Evolutionary conservation across 2,329 filamentous ascomycete species (phyloP).

Genomic region (Apiospora saccharicola): DNA sequence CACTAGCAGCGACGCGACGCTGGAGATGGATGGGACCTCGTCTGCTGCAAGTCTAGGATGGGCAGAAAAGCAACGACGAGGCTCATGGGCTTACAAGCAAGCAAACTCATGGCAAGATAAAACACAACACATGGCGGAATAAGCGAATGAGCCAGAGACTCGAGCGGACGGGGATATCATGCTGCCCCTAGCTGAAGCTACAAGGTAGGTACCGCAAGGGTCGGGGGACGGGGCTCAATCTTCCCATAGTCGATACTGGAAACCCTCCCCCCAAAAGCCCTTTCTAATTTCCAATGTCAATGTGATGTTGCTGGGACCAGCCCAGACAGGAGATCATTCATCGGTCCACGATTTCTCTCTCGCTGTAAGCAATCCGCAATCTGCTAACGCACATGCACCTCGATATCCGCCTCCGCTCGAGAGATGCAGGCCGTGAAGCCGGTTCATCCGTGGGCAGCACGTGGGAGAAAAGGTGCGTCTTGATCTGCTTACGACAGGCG

Average conservation of each 20-base stretch:
- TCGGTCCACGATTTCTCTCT: background rate
- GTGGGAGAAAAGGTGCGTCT: conserved; percentile 8
- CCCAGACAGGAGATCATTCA: conserved; percentile 1
- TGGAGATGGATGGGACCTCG: background rate
- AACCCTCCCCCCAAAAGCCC: background rate
- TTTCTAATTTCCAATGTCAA: background rate
- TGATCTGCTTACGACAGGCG: conserved; percentile 10
- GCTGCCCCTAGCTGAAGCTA: background rate
- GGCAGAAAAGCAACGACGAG: conserved; percentile 9
- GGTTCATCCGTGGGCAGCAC: conserved; percentile 8
- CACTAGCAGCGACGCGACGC: background rate
- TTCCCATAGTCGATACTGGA: background rate
- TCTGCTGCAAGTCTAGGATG: background rate
- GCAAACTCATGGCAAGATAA: conserved; percentile 17
- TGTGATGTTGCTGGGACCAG: background rate
- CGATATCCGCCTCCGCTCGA: background rate
- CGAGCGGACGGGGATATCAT: background rate
- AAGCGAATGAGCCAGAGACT: conserved; percentile 8
- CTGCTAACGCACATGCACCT: background rate
- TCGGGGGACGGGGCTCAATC: conserved; percentile 10
- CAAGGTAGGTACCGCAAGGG: background rate
- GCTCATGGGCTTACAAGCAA: background rate
- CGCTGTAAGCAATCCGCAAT: background rate
- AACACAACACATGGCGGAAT: conserved; percentile 19
- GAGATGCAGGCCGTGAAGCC: background rate